Evolutionary conservation across 371 early-diverging fungal species (phyloP).

Genomic region (Rhizopus sp.): DNA sequence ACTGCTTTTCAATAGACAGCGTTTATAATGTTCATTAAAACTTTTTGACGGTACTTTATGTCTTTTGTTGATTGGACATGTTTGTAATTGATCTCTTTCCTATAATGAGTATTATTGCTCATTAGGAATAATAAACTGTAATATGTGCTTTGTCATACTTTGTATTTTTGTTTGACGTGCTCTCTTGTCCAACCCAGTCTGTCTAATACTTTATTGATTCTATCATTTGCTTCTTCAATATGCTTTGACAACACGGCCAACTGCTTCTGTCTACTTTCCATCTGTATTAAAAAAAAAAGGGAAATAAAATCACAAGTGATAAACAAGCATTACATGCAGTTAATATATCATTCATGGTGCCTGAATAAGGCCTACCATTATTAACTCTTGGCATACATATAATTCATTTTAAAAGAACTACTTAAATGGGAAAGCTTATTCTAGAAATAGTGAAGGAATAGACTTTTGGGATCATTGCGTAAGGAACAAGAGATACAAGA

Average conservation of each 20-base stretch:
- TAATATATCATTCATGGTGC: no score
- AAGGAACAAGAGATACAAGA: no score
- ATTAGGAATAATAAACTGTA: no score
- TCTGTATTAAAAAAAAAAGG: background rate
- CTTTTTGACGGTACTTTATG: background rate
- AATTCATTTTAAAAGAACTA: no score
- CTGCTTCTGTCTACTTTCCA: constrained; percentile 21
- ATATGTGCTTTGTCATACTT: constrained; percentile 2
- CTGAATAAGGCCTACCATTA: background rate
- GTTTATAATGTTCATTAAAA: constrained; percentile 9
- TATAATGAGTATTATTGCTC: background rate
- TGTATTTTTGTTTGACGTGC: constrained; percentile 10
- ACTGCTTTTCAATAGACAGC: constrained; percentile 11
- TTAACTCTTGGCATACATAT: no score
- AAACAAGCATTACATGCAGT: no score
- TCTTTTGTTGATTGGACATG: constrained; percentile 13
- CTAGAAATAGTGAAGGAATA: no score
- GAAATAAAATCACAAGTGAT: no score
- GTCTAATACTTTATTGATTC: constrained; percentile 9
- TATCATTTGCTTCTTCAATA: constrained; percentile 18
- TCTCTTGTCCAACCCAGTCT: constrained; percentile 23
- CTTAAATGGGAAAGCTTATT: no score
- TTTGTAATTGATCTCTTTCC: constrained; percentile 1
- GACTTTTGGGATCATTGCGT: no score
- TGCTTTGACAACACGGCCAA: constrained; percentile 12